Evolutionary conservation across 352 stramenopile species (phyloP), one percentile per base, ranked within the genome.

Genomic region (Pythium rhizo-oryzae): DNA sequence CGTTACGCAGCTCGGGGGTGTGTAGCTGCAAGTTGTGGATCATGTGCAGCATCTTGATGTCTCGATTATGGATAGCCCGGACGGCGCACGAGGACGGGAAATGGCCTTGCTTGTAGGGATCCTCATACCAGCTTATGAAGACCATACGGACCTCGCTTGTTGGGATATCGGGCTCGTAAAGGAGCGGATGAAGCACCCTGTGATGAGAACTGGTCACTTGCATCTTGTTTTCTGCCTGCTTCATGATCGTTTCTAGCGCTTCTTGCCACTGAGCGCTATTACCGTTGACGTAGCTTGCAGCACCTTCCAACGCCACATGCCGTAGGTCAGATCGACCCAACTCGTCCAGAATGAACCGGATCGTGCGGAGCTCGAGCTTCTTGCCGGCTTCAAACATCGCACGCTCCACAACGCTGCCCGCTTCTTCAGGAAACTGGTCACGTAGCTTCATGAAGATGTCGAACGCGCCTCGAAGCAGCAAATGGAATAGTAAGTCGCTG

Each of bases 301-400:
- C 37, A 2, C 37, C 37, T 12, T 43, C 37, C 3, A 43, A 43
- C 15, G 8, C 8, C 37, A 43, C 5, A 2, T 43, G 3, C 37
- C 2, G 3, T 9, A 43, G 13, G 37, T 43, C 37, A 1, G 15
- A 43, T 43, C 37, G 37, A 3, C 41, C 15, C 41, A 47, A n/a
- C 41, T 39, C 19, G 21, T 44, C 1, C 8, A 59, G 4, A 16
- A 59, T 46, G 30, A 59, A 59, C 2, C 30, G 52, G 19, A 59
- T 59, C 52, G 52, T 59, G 4, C 13, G 52, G 7, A 59, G 28
- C 30, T 46, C 15, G 3, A 23, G 18, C 13, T 16, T 3, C 19
- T 59, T 59, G 19, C 52, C 52, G 18, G 52, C 52, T 24, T 46
- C 28, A 43, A 59, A 59, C 30, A 46, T 28, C 15, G 30, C 52